Percentiles rank a stretch among this genome's conserved stretches.
Evolutionary conservation across 345 rosid genomes (phyloP).

Genomic region (Sonneratia alba): DNA sequence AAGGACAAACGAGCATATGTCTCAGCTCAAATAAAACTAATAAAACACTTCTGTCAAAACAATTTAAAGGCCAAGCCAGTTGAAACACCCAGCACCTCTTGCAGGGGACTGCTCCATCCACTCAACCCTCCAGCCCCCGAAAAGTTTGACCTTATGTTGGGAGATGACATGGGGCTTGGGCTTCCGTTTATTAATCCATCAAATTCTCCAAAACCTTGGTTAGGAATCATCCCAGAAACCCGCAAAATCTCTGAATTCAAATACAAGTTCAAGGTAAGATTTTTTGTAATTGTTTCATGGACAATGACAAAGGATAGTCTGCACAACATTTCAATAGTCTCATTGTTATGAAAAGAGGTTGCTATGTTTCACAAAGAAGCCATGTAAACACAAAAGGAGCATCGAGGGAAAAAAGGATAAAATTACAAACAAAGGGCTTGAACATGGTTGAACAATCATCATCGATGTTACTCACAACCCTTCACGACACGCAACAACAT

Average conservation of each 20-base stretch:
- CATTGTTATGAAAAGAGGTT: neutral
- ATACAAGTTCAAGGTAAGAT: neutral
- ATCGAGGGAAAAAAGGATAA: neutral
- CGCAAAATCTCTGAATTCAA: constrained; percentile 67
- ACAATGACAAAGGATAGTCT: neutral
- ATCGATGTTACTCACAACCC: too few relatives aligned
- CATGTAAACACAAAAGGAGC: neutral
- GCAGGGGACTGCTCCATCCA: constrained; percentile 74
- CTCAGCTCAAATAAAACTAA: neutral
- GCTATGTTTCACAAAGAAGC: neutral
- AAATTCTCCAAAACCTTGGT: constrained; percentile 75
- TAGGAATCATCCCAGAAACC: constrained; percentile 76
- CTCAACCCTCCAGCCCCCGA: constrained; percentile 49
- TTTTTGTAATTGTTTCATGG: neutral
- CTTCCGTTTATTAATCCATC: constrained; percentile 86
- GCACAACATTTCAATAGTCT: neutral
- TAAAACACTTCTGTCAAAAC: neutral
- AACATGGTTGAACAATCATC: too few relatives aligned
- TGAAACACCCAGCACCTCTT: constrained; percentile 41
- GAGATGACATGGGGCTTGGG: constrained; percentile 98
- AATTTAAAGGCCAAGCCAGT: neutral
- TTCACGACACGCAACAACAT: neutral
- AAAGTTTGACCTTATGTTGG: constrained; percentile 63
- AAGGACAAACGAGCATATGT: too few relatives aligned
- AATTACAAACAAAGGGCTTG: neutral